phyloP scores from a whole-genome alignment of 768 basidiomycete species.

The Strobilomyces echinocephalus region DNA sequence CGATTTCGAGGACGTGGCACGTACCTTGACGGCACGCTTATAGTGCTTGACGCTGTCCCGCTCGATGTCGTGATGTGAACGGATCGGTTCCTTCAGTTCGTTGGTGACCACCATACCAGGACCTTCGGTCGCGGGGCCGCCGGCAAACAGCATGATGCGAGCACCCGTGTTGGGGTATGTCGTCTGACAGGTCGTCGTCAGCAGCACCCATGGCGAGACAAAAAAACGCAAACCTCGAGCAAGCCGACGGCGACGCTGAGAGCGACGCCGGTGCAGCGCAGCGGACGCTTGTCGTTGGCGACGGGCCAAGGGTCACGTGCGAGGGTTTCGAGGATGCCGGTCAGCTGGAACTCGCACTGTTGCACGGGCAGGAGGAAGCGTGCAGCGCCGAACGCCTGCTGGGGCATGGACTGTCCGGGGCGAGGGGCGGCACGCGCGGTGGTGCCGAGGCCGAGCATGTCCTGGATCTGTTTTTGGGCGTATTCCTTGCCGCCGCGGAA shows the following conservation, averaged over 20 bases:
- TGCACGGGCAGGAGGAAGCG: slow-evolving; percentile 89
- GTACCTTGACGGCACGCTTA: slow-evolving; percentile 92
- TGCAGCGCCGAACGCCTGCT: slow-evolving; percentile 76
- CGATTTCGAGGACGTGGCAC: slow-evolving; percentile 12
- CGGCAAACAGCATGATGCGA: slow-evolving; percentile 92
- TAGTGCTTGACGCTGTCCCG: slow-evolving; percentile 95
- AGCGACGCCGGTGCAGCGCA: slow-evolving; percentile 94
- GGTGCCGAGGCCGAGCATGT: slow-evolving; percentile 84
- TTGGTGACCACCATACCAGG: slow-evolving; percentile 96
- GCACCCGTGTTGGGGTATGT: slow-evolving; percentile 96
- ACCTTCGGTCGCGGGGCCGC: slow-evolving; percentile 93
- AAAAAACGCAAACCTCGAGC: slow-evolving; percentile 56
- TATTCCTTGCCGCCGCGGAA: slow-evolving; percentile 99
- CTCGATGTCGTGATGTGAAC: slow-evolving; percentile 98
- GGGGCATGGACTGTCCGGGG: slow-evolving; percentile 77
- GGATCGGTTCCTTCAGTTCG: slow-evolving; percentile 94
- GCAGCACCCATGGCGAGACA: background rate
- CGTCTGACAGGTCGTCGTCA: slow-evolving; percentile 37
- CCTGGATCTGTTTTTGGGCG: slow-evolving; percentile 91
- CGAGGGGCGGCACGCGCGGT: slow-evolving; percentile 81
- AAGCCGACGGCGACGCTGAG: slow-evolving; percentile 89
- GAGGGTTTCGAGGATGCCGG: slow-evolving; percentile 84
- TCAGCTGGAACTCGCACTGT: slow-evolving; percentile 95
- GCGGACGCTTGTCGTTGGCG: slow-evolving; percentile 85
- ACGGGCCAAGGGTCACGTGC: slow-evolving; percentile 96